phyloP scores from a whole-genome alignment of 768 basidiomycete genomes.

The Tulasnella sp. region DNA sequence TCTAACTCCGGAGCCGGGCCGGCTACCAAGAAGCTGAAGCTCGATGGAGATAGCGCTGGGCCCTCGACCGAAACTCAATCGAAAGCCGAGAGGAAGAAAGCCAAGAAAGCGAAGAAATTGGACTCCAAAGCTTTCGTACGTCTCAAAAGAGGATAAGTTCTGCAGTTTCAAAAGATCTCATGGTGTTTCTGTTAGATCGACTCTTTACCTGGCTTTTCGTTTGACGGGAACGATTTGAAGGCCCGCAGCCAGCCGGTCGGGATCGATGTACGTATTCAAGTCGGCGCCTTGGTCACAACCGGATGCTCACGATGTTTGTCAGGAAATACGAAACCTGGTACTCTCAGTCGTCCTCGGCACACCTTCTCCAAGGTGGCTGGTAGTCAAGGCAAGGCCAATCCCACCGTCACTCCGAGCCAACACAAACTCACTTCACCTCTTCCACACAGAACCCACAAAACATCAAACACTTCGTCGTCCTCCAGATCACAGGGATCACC shows the following conservation, averaged over 20 bases:
- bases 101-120: conserved; percentile 51
- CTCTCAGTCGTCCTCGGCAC: conserved; percentile 73
- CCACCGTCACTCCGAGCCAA: neutral
- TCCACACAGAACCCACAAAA: conserved; percentile 49
- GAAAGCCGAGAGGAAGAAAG: conserved; percentile 59
- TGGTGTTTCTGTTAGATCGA: neutral
- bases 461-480: conserved; percentile 65
- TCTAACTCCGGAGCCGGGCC: neutral
- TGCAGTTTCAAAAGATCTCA: neutral
- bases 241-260: neutral
- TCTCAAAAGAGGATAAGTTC: conserved; percentile 13
- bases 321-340: conserved; percentile 85
- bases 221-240: neutral
- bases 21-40: conserved; percentile 4
- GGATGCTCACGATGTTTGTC: neutral
- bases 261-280: neutral
- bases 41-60: neutral
- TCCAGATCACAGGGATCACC: conserved; percentile 82
- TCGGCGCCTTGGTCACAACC: neutral
- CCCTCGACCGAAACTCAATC: neutral
- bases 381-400: conserved; percentile 49
- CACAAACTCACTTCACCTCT: conserved; percentile 2
- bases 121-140: conserved; percentile 66
- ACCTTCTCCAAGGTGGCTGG: conserved; percentile 78
- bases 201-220: neutral